Base-by-base conservation (phyloP, 805 yeast genomes). In the Allodekkera sacchari region DNA sequence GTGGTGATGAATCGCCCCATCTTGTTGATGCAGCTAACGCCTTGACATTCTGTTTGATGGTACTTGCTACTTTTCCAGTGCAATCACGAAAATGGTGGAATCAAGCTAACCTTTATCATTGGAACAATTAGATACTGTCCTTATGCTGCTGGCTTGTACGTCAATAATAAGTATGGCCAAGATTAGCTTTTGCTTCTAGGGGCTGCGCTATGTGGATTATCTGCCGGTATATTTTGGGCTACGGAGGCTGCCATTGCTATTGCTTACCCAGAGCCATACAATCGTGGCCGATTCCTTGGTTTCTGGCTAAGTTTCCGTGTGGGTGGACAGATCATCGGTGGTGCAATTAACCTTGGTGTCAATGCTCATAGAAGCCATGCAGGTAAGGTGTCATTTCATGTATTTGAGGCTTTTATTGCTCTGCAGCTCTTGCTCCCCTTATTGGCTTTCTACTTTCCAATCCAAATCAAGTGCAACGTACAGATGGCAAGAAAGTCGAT, bases 61-160 rank as follows among this genome's bases (percentile, higher is more conserved):
- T 24, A 24, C 27, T 11, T 24, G 27, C 27, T 24, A 24, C 27
- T 24, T 24, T 13, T 24, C 27, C 27, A 24, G 27, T 24, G 27
- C 14, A 7, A 24, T 24, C 14, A 13, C 14, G 12, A 11, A 13
- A 8, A 9, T 11, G n/a, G 13, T 24, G 27, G 27, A 9, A 24
- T 24, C 13, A 24, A 12, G 13, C n/a, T 11, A 7, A 13, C 27
- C 14, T 13, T 24, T 13, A 24, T 24, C 13, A 8, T 24, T 24
- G 27, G 27, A 24, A 13, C 27, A 9, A 13, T 24, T 13, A 13
- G 27, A 11, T 24, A 24, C 27, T 24, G 27, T 24, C 27, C 27
- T 24, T 47, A 41, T 38, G 41, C 52, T 18, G 53, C 53, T 18
- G 52, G 50, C 11, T 30, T 51, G 9, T 49, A 51, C 27, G 30